phyloP scores from a whole-genome alignment of 2,329 filamentous ascomycete genomes.

The Arthroderma sp. region DNA sequence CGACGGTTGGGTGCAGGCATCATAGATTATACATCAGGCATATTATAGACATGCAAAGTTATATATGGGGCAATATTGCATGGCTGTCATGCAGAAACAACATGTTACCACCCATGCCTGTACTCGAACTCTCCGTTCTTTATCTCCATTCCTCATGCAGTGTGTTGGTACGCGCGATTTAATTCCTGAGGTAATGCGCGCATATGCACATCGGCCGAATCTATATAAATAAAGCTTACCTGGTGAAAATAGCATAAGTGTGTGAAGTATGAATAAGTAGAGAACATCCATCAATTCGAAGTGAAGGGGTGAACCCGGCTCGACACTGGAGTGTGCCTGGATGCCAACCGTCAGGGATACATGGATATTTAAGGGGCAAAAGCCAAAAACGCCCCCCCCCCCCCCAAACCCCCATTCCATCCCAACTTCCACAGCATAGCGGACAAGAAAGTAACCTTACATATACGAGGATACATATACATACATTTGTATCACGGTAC shows the following conservation, averaged over 20 bases:
- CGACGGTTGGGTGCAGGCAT: background rate
- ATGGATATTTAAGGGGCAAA: background rate
- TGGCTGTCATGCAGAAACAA: background rate
- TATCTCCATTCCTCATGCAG: background rate
- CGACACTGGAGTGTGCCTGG: background rate
- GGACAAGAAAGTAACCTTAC: background rate
- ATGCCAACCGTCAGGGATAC: background rate
- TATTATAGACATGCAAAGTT: background rate
- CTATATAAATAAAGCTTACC: background rate
- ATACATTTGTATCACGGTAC: background rate
- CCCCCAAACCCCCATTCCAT: background rate
- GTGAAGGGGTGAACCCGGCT: background rate
- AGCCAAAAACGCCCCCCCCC: background rate
- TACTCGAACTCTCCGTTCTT: background rate
- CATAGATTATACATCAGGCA: background rate
- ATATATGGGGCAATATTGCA: background rate
- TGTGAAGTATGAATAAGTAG: background rate
- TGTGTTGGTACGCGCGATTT: background rate
- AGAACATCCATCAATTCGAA: background rate
- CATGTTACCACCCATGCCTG: background rate
- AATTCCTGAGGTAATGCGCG: background rate
- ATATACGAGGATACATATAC: background rate
- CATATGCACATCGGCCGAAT: background rate
- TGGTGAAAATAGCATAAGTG: too few relatives aligned
- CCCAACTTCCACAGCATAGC: background rate